Percentiles rank a stretch among this genome's conserved stretches.
Evolutionary conservation across 352 stramenopile genomes (phyloP).

Genomic region (Globisporangium nagaii): DNA sequence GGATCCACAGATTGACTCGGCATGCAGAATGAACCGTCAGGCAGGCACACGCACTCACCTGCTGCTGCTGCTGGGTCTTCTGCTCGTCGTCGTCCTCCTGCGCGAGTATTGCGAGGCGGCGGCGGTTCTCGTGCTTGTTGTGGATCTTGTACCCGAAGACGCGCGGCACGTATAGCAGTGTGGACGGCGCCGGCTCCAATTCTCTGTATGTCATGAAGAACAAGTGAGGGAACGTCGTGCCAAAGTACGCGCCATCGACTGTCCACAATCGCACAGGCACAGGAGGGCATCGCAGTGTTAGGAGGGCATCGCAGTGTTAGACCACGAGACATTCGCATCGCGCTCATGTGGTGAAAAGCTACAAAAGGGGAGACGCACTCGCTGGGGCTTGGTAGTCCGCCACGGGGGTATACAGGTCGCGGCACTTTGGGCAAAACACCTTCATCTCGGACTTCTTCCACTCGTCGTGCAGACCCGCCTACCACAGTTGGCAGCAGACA

Average conservation of each 20-base stretch:
- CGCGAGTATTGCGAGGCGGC: constrained; percentile 73
- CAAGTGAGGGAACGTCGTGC: constrained; percentile 97
- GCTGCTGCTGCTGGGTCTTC: constrained; percentile 36
- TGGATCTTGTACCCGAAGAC: constrained; percentile 93
- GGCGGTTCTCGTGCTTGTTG: constrained; percentile 80
- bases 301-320: too few relatives aligned
- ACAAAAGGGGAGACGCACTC: constrained; percentile 41
- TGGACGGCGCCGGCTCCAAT: constrained; percentile 74
- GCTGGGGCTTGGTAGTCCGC: constrained; percentile 79
- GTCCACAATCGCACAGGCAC: too few relatives aligned
- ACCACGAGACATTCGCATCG: too few relatives aligned
- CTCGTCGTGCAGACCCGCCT: constrained; percentile 84
- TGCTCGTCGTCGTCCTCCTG: constrained; percentile 79
- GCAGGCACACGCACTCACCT: constrained; percentile 39
- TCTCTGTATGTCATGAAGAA: constrained; percentile 98
- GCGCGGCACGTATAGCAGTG: constrained; percentile 83
- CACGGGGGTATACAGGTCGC: constrained; percentile 83
- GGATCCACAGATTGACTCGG: too few relatives aligned
- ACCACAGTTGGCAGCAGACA: background rate
- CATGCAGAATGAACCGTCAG: too few relatives aligned
- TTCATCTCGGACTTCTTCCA: constrained; percentile 90
- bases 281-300: too few relatives aligned
- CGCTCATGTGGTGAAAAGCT: too few relatives aligned
- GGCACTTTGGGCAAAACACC: constrained; percentile 87
- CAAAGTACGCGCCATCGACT: constrained; percentile 97